These are phyloP conservation scores for Herpetomonas muscarum DNA, from an alignment of 208 protist genomes.

Conservation along the genomic window DNA sequence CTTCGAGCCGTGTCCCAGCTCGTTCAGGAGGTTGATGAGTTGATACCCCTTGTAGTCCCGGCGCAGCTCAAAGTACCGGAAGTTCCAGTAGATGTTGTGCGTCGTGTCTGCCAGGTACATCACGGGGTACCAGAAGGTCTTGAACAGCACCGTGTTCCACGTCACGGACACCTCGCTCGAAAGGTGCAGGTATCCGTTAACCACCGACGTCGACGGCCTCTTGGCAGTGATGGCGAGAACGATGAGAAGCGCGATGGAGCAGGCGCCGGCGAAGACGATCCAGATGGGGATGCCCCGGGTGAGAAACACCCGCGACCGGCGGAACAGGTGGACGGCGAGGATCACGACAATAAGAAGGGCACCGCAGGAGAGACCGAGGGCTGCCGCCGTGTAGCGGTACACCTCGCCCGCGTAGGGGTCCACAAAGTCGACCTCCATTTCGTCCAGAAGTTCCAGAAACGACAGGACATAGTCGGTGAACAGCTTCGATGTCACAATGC, in stretches of 20 bases:
- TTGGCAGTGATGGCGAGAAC: neutral
- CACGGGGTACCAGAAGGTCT: conserved; percentile 9
- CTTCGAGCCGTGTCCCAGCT: neutral
- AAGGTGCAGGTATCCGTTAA: neutral
- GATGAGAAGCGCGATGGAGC: neutral
- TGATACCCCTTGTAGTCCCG: neutral
- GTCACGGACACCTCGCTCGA: neutral
- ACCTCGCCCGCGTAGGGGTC: too few relatives aligned
- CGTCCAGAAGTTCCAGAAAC: too few relatives aligned
- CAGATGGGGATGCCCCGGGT: too few relatives aligned
- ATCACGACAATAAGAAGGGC: too few relatives aligned
- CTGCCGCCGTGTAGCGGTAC: too few relatives aligned
- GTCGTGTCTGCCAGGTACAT: conserved; percentile 9
- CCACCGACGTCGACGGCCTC: neutral
- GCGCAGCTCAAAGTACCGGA: neutral
- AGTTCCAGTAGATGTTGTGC: conserved; percentile 14
- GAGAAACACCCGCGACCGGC: too few relatives aligned
- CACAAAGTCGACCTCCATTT: too few relatives aligned
- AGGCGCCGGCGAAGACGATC: too few relatives aligned
- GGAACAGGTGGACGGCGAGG: too few relatives aligned
- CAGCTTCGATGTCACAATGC: conserved; percentile 8
- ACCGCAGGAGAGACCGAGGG: too few relatives aligned
- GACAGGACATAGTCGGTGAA: too few relatives aligned
- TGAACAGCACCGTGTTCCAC: conserved; percentile 9
- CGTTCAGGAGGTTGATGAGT: neutral